phyloP scores from a whole-genome alignment of 805 yeast species.

The Saccharomyces jurei region DNA sequence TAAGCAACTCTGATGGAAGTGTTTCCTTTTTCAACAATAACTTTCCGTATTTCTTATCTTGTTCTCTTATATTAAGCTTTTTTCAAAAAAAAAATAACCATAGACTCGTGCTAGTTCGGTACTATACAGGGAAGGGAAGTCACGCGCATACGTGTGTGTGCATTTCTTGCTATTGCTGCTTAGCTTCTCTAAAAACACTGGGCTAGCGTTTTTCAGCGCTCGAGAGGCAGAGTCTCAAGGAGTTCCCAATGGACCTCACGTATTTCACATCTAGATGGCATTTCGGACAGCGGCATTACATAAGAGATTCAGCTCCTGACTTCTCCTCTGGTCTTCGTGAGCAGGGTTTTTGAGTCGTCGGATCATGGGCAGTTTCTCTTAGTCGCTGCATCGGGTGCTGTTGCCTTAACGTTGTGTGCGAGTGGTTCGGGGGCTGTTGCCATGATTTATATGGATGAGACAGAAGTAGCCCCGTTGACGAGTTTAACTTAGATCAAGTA shows the following conservation, averaged over 20 bases:
- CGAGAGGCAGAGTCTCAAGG: slow-evolving; percentile 49
- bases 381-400: slow-evolving; percentile 7
- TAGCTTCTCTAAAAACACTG: slow-evolving; percentile 15
- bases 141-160: slow-evolving; percentile 13
- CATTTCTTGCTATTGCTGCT: slow-evolving; percentile 29
- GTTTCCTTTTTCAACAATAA: background rate
- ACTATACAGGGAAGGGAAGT: slow-evolving; percentile 14
- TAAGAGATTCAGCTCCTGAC: slow-evolving; percentile 7
- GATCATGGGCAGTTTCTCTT: slow-evolving; percentile 5
- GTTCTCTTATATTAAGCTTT: too few species aligned
- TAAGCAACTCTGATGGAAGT: background rate
- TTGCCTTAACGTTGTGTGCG: background rate
- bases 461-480: slow-evolving; percentile 97
- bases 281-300: slow-evolving; percentile 1
- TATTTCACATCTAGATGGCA: background rate
- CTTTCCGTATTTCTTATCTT: background rate
- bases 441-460: slow-evolving; percentile 39
- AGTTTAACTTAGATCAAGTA: slow-evolving; percentile 65
- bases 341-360: slow-evolving; percentile 27
- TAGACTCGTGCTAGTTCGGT: slow-evolving; percentile 24
- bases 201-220: slow-evolving; percentile 58
- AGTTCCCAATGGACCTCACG: slow-evolving; percentile 10
- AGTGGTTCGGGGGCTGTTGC: slow-evolving; percentile 44
- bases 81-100: slow-evolving; percentile 12
- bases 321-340: slow-evolving; percentile 32